Evolutionary conservation across 495 filamentous ascomycete species (phyloP), one percentile per base, ranked within the genome.

Genomic region (Pyronema domesticum): DNA sequence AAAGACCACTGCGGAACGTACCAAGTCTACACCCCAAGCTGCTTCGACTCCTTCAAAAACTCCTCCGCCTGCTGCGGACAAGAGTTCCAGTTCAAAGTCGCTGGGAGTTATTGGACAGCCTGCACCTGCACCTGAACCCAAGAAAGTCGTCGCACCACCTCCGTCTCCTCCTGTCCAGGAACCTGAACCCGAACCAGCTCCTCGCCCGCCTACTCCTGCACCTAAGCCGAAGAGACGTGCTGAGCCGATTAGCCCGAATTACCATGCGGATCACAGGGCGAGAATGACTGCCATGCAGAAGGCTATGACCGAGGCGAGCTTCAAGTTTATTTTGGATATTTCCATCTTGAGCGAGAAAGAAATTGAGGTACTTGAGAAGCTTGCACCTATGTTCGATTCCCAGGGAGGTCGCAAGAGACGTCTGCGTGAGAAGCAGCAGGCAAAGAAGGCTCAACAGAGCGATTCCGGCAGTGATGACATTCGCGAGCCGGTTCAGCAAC

Each of bases 321-420:
- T 81, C 63, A 74, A 73, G 52, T 83, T 82, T 59, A 61, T 72
- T 13, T 83, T 85, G 58, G 75, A 76, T 8, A 50, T 57, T 15
- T 58, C 69, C 11, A 65, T 70, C 42, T 64, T 71, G 9, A 68
- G 80, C 44, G 63, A 71, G 11, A 63, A 71, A 10, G 78, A 82
- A 19, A 50, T 78, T 7, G 70, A 73, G 43, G 65, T 71, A 10
- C 74, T 86, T 14, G 69, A 74, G 37, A 73, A 79, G 36, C 82
- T 77, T 50, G 86, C 88, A 1, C 85, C 83, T 1, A 72, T 95
- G 45, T 88, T 94, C 56, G 87, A 94, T 65, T 68, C 76, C 1
- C 74, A 81, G 48, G 86, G 86, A 48, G 85, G 86, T 10, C 76
- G 78, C 30, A 86, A 82, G 64, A 79, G 88, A 54, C 67, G 81